Base-by-base conservation (phyloP, 768 basidiomycete species). In the Termitomyces sp. region DNA sequence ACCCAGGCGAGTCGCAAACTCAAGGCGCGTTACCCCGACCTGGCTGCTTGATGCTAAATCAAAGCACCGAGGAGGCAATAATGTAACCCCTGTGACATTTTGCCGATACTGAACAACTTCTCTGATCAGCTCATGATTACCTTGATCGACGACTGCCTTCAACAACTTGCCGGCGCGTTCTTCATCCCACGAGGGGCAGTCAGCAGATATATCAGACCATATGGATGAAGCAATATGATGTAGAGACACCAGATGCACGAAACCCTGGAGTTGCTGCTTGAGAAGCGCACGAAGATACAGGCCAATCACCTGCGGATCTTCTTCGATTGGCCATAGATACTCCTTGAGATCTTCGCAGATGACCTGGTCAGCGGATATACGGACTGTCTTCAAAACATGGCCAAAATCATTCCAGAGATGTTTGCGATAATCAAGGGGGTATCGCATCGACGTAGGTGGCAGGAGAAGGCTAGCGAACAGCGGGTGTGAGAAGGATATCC, bases 401-500 rank as follows among this genome's bases (percentile, higher is more conserved):
- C 76, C 76, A 61, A 83, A 89, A 62, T 96, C 94, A 55, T 77
- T 84, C 89, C 91, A 97, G 4, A 98, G 67, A 54, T 86, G 81
- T 59, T 83, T 85, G 50, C 95, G 85, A 66, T 92, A 97, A 73
- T 98, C 95, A 23, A 75, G 54, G 0, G 91, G 76, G 64, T 94
- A 94, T 12, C 72, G 72, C 84, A 89, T 87, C 3, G 91, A 79
- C 10, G 86, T 76, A 0, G 94, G 88, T 0, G 89, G 83, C 7
- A 95, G 76, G 14, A 97, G 78, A 12, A 96, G 77, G 2, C 79
- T 76, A 12, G 81, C 84, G 64, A 98, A 98, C 1, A 83, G 69
- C 0, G 79, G 77, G 64, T 98, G 84, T 2, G 86, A 82, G 69
- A 95, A 95, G 8, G 95, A 98, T 62, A 94, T 85, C 3, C 92